Evolutionary conservation across 129 eudicot genomes (phyloP), one percentile per base, ranked within the genome.

Genomic region (Tagetes erecta): DNA sequence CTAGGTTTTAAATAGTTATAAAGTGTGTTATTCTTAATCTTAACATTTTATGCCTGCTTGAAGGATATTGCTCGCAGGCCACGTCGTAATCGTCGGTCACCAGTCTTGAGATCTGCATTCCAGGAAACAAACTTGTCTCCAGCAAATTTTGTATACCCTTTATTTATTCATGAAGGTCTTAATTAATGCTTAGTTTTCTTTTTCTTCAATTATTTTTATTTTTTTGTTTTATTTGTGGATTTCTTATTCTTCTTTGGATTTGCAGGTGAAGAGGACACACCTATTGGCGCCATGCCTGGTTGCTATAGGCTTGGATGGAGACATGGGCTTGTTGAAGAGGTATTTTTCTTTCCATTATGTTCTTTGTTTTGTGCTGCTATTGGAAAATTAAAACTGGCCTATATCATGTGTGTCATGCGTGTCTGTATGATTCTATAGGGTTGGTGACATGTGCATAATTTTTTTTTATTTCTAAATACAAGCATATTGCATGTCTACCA

Each of bases 251-350:
- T 64, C 13, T 59, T 13, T 64, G 71, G 76, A 66, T 50, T 52
- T 84, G 66, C 89, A 94, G 98, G 98, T 57, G 97, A 88, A 74
- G 97, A 94, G 73, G 97, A 94, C 79, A 91, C 94, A 3, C 99
- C 97, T 35, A 94, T 94, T 80, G 97, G 96, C 3, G 99, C 99
- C 53, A 94, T 94, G 99, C 99, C 99, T 42, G 99, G 97, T 63
- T 94, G 99, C 66, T 94, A 88, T 73, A 83, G 99, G 82, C 97
- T 91, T 74, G 99, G 99, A 31, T 94, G 99, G 99, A 87, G 99
- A 70, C 97, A 94, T 79, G 99, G 97, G 41, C 96, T 94, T 76
- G 78, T 94, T 38, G 96, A 94, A 81, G 97, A 94, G 98, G 98
- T 94, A 20, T 33, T 77, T 50, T 75, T 52, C 51, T 76, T 75